These are phyloP conservation scores for Solanum ossicruentum DNA, from an alignment of 257 asterid species.

Conservation along the genomic window DNA sequence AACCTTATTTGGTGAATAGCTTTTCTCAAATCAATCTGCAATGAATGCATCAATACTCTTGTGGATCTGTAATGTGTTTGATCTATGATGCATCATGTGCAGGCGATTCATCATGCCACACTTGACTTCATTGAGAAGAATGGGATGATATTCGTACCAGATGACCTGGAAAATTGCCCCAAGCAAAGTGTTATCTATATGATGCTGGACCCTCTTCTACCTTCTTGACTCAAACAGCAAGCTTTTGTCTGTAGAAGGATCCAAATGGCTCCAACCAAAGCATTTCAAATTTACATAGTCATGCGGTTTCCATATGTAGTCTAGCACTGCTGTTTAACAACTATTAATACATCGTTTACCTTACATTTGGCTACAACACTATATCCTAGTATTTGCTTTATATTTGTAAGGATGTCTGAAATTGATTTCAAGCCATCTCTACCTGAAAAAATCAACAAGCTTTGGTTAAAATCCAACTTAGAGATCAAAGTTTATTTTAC, in stretches of 20 bases:
- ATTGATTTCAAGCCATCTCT: neutral
- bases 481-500: neutral
- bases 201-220: neutral
- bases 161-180: constrained; percentile 12
- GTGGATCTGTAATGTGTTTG: neutral
- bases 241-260: neutral
- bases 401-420: neutral
- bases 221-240: neutral
- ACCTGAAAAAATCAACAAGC: neutral
- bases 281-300: neutral
- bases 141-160: constrained; percentile 27
- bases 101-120: constrained; percentile 67
- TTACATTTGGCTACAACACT: neutral
- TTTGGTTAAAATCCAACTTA: neutral
- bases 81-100: constrained; percentile 2
- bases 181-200: neutral
- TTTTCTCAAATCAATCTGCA: neutral
- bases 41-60: neutral
- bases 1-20: neutral
- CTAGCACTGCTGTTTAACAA: neutral
- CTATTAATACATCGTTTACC: neutral
- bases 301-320: neutral
- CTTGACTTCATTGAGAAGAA: constrained; percentile 32
- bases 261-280: neutral
- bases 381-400: neutral